Evolutionary conservation across 371 early-diverging fungal genomes (phyloP).

Genomic region (Dichotomocladium elegans): DNA sequence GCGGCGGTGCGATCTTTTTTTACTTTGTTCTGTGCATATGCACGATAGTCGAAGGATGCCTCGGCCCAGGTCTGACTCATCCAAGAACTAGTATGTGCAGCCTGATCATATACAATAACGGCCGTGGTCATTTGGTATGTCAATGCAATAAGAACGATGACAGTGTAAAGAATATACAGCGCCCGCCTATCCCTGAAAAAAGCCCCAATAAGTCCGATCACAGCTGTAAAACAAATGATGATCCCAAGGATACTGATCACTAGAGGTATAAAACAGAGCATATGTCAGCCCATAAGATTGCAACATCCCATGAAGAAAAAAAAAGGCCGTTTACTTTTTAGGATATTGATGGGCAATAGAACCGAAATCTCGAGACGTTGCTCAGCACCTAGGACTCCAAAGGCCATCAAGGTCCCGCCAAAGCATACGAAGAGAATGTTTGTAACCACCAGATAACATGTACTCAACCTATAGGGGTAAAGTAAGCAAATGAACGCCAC

Average conservation of each 20-base stretch:
- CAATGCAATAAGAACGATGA: constrained; percentile 26
- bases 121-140: constrained; percentile 30
- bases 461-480: constrained; percentile 22
- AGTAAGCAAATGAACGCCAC: background rate
- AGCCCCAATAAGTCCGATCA: constrained; percentile 30
- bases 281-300: background rate
- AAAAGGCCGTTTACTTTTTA: constrained; percentile 24
- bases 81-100: constrained; percentile 30
- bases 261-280: background rate
- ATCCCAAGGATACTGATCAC: constrained; percentile 41
- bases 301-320: background rate
- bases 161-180: constrained; percentile 31
- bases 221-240: constrained; percentile 31
- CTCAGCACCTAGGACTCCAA: constrained; percentile 32
- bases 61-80: constrained; percentile 26
- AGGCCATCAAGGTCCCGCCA: constrained; percentile 28
- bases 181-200: constrained; percentile 24
- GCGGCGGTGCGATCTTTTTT: background rate
- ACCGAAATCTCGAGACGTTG: constrained; percentile 22
- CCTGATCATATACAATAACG: constrained; percentile 34
- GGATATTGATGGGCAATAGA: constrained; percentile 33
- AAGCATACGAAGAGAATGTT: constrained; percentile 31
- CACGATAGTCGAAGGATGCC: constrained; percentile 21
- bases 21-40: constrained; percentile 35
- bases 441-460: constrained; percentile 23